A percentile compares a stretch with the other conserved stretches of the same genome.
These are phyloP conservation scores for Quaeritorhiza haematococci DNA, from an alignment of 371 early-diverging fungal genomes.

Conservation along the genomic window DNA sequence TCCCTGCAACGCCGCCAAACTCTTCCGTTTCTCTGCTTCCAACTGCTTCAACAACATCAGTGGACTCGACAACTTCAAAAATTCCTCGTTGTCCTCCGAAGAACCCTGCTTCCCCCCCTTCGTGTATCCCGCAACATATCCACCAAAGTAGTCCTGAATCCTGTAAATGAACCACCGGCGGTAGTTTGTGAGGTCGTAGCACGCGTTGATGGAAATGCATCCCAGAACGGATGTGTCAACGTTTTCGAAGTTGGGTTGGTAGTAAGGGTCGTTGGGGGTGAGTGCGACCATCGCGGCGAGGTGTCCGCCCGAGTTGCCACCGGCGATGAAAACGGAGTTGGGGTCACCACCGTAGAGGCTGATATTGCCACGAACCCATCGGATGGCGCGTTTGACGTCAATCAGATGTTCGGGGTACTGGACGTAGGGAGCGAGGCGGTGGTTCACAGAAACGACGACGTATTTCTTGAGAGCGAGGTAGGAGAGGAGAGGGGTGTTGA, in stretches of 20 bases:
- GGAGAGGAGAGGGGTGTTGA: conserved; percentile 31
- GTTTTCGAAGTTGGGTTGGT: conserved; percentile 66
- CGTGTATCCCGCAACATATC: conserved; percentile 1
- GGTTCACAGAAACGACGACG: conserved; percentile 63
- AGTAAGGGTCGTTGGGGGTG: conserved; percentile 55
- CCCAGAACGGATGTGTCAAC: conserved; percentile 61
- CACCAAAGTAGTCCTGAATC: conserved; percentile 18
- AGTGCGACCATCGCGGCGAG: conserved; percentile 60
- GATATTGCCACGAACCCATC: conserved; percentile 63
- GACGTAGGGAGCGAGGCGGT: conserved; percentile 53
- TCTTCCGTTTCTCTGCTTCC: conserved; percentile 11
- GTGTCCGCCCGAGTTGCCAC: conserved; percentile 69
- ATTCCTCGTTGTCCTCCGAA: conserved; percentile 10
- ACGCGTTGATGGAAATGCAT: conserved; percentile 16
- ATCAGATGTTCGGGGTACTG: conserved; percentile 60
- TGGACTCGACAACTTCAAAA: conserved; percentile 17
- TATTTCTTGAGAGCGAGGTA: conserved; percentile 38
- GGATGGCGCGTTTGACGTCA: conserved; percentile 68
- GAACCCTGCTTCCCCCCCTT: background rate
- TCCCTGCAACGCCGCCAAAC: conserved; percentile 5
- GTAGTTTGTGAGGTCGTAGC: conserved; percentile 24
- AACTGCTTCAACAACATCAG: conserved; percentile 18
- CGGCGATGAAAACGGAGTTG: conserved; percentile 56
- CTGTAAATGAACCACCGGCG: conserved; percentile 16
- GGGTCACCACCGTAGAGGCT: conserved; percentile 66